Conservation (phyloP, 352 stramenopile genomes). For the Pythium vanterpoolii region DNA sequence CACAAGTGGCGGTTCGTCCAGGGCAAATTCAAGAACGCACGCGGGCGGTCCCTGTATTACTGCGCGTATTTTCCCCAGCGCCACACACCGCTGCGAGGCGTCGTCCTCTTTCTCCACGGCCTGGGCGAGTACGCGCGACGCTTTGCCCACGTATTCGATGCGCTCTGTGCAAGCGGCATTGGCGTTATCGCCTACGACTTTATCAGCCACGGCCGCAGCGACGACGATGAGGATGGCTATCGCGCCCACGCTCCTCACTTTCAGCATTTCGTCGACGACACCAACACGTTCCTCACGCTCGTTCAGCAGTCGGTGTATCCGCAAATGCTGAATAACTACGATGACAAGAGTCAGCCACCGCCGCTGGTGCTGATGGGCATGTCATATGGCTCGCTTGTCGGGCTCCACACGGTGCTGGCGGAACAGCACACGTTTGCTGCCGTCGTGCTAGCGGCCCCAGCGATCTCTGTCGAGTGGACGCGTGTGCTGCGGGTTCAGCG, state of each 20-base stretch:
- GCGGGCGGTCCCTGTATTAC: conserved; percentile 54
- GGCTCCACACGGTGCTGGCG: conserved; percentile 22
- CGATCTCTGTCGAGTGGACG: conserved; percentile 18
- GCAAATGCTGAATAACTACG: neutral
- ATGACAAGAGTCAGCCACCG: neutral
- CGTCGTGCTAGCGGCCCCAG: conserved; percentile 18
- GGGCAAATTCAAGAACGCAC: conserved; percentile 36
- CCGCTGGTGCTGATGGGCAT: conserved; percentile 23
- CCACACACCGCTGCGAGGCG: conserved; percentile 1
- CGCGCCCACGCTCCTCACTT: conserved; percentile 2
- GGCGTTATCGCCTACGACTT: conserved; percentile 23
- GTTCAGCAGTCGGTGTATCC: conserved; percentile 12
- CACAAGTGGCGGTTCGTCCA: neutral
- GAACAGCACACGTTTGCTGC: conserved; percentile 18
- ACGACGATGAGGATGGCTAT: conserved; percentile 28
- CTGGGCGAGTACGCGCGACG: conserved; percentile 24
- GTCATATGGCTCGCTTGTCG: conserved; percentile 19
- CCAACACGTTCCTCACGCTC: conserved; percentile 26
- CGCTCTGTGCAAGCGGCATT: conserved; percentile 6
- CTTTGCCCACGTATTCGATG: conserved; percentile 19
- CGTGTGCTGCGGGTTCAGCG: conserved; percentile 1
- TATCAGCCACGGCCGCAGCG: conserved; percentile 50
- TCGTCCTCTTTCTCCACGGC: conserved; percentile 21
- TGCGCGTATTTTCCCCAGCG: conserved; percentile 35
- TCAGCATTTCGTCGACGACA: conserved; percentile 21